Percentiles rank a stretch among this genome's conserved stretches.
Evolutionary conservation across 345 rosid species (phyloP).

Genomic region (Brassica incana): DNA sequence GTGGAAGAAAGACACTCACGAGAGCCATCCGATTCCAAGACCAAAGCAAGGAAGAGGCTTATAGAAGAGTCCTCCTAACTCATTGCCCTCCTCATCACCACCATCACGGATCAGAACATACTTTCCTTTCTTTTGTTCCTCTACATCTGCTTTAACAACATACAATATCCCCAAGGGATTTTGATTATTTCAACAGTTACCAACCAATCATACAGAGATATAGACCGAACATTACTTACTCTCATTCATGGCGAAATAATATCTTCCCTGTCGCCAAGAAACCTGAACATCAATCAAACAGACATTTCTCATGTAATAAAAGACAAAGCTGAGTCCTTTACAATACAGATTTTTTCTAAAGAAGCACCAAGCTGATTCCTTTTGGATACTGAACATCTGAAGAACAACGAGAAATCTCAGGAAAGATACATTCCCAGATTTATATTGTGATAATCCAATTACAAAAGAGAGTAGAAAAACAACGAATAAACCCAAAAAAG

Average conservation of each 20-base stretch:
- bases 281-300: constrained; percentile 16
- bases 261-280: constrained; percentile 5
- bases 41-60: constrained; percentile 95
- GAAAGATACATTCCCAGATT: background rate
- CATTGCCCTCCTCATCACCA: constrained; percentile 45
- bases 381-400: background rate
- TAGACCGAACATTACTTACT: constrained; percentile 19
- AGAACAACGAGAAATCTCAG: background rate
- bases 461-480: background rate
- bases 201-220: background rate
- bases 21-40: constrained; percentile 96
- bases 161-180: too few species aligned
- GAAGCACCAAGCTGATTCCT: constrained; percentile 2
- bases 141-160: constrained; percentile 36
- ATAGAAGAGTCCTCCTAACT: constrained; percentile 59
- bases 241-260: constrained; percentile 25
- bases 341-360: background rate
- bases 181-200: background rate
- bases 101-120: constrained; percentile 51
- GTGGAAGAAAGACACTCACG: constrained; percentile 47
- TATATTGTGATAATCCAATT: constrained; percentile 8
- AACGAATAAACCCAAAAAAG: background rate
- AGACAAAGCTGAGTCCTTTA: constrained; percentile 16
- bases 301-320: constrained; percentile 3
- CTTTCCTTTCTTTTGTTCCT: constrained; percentile 50